phyloP scores from a whole-genome alignment of 306 rosid species.

The Quercus engelmannii region DNA sequence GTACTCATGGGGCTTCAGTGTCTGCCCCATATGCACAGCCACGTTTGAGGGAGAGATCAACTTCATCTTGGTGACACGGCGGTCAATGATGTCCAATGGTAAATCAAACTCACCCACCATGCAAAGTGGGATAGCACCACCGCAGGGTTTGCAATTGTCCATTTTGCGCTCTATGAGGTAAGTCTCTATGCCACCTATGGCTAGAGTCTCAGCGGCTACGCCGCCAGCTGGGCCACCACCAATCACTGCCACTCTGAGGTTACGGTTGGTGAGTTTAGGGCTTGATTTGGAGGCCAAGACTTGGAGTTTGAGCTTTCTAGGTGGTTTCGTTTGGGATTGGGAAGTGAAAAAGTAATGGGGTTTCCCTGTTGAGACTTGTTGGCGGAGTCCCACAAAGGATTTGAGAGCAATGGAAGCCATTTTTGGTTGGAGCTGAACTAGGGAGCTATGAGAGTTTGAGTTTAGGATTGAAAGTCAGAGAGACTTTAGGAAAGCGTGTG shows the following conservation, averaged over 20 bases:
- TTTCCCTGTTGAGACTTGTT: constrained; percentile 55
- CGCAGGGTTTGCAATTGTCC: constrained; percentile 97
- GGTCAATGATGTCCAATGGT: constrained; percentile 86
- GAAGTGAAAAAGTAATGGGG: constrained; percentile 30
- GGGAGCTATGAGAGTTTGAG: no score
- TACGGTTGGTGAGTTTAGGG: constrained; percentile 65
- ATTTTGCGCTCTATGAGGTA: constrained; percentile 81
- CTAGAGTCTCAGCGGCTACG: constrained; percentile 73
- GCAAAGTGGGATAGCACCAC: constrained; percentile 96
- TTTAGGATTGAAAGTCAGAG: background rate
- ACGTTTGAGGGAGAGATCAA: constrained; percentile 98
- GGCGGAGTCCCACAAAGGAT: constrained; percentile 90
- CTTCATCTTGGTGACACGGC: constrained; percentile 94
- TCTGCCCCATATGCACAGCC: constrained; percentile 85
- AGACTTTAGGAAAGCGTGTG: background rate
- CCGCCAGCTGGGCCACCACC: constrained; percentile 96
- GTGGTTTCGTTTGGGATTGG: constrained; percentile 21
- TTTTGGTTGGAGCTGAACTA: constrained; percentile 8
- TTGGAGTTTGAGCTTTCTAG: constrained; percentile 26
- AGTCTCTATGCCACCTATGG: constrained; percentile 81
- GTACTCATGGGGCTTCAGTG: constrained; percentile 90
- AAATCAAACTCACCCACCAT: constrained; percentile 96
- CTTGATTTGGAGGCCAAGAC: constrained; percentile 58
- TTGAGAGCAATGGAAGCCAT: constrained; percentile 83
- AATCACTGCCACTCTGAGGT: constrained; percentile 82